Evolutionary conservation across 1,139 yeast genomes (phyloP).

Genomic region (Spencermartinsiella ligniputridi): DNA sequence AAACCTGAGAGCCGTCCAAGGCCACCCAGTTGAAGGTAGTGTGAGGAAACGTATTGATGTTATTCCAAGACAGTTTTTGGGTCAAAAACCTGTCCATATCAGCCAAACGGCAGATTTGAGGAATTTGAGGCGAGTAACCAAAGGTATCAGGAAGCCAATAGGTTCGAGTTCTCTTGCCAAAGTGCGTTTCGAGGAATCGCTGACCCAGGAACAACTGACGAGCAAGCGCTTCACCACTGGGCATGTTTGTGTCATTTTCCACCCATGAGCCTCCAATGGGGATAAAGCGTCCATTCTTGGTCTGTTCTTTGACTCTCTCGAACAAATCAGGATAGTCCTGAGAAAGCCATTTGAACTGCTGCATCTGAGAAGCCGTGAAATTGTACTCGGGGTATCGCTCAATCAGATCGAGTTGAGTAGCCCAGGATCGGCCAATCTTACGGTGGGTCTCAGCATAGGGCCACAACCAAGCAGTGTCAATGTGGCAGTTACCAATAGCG

Average conservation of each 20-base stretch:
- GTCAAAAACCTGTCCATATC: constrained; percentile 84
- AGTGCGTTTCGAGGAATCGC: constrained; percentile 70
- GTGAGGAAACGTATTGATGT: constrained; percentile 83
- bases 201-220: constrained; percentile 92
- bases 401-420: constrained; percentile 80
- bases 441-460: constrained; percentile 94
- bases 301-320: constrained; percentile 57
- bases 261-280: constrained; percentile 99
- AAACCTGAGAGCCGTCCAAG: constrained; percentile 84
- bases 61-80: constrained; percentile 94
- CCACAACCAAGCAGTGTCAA: constrained; percentile 98
- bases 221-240: constrained; percentile 83
- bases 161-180: constrained; percentile 67
- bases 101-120: constrained; percentile 82
- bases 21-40: constrained; percentile 94
- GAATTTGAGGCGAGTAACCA: constrained; percentile 93
- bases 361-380: constrained; percentile 94
- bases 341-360: constrained; percentile 89
- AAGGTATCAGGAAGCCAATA: constrained; percentile 98
- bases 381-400: constrained; percentile 89
- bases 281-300: constrained; percentile 67
- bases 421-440: constrained; percentile 91
- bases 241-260: constrained; percentile 93
- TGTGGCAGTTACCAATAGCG: constrained; percentile 93
- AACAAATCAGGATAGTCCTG: constrained; percentile 81